A percentile compares a stretch with the other conserved stretches of the same genome.
Evolutionary conservation across 495 filamentous ascomycete species (phyloP).

Genomic region (Penicillium manginii): DNA sequence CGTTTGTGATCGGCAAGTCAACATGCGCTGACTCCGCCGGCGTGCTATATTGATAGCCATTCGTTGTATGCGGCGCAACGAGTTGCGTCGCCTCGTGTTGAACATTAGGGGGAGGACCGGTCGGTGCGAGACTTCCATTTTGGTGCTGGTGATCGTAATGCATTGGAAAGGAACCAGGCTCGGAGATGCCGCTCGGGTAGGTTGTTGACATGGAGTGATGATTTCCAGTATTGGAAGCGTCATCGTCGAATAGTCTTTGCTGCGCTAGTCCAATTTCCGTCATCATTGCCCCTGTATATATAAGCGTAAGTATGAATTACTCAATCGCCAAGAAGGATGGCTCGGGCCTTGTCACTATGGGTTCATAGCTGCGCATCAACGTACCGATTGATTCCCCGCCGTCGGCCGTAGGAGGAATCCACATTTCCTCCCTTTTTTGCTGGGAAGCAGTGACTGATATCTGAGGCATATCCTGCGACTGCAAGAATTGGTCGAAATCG

Average conservation of each 20-base stretch:
- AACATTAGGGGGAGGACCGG: neutral
- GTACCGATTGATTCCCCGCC: constrained; percentile 41
- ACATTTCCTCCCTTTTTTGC: constrained; percentile 43
- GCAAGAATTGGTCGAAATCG: constrained; percentile 47
- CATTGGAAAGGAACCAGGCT: constrained; percentile 24
- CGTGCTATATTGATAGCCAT: constrained; percentile 16
- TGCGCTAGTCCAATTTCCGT: constrained; percentile 45
- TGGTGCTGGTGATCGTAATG: constrained; percentile 9
- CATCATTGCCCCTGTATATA: constrained; percentile 40
- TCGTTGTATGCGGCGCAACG: constrained; percentile 1
- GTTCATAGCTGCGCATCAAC: constrained; percentile 7
- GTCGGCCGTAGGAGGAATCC: constrained; percentile 36
- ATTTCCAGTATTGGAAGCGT: constrained; percentile 23
- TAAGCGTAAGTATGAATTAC: neutral
- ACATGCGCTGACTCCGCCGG: constrained; percentile 11
- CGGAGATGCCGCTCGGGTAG: constrained; percentile 23
- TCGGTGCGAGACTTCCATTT: constrained; percentile 5
- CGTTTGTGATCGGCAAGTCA: constrained; percentile 1
- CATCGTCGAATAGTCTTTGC: constrained; percentile 40
- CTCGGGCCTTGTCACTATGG: neutral
- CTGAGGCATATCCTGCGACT: constrained; percentile 34
- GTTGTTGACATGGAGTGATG: constrained; percentile 17
- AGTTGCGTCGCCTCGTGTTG: constrained; percentile 16
- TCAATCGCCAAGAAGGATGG: neutral
- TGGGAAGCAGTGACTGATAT: constrained; percentile 35